Percentiles rank a stretch among this genome's conserved stretches.
Evolutionary conservation across 768 basidiomycete genomes (phyloP).

Genomic region (Dioszegia hungarica): DNA sequence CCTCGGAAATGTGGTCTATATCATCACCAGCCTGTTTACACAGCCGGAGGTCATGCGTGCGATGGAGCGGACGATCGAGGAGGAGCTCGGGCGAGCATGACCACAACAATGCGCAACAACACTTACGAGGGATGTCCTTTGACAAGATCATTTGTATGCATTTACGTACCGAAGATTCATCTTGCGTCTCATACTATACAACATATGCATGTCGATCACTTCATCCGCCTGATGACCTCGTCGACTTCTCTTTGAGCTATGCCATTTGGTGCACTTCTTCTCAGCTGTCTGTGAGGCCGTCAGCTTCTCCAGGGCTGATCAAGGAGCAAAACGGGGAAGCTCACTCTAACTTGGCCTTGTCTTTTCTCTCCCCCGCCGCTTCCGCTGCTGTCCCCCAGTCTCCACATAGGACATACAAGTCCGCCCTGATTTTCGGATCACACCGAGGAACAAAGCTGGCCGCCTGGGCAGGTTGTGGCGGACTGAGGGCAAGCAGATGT

Average conservation of each 20-base stretch:
- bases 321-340: too few species aligned
- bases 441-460: constrained; percentile 72
- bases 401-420: constrained; percentile 82
- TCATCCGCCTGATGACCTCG: constrained; percentile 41
- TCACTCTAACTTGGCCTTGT: constrained; percentile 78
- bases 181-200: too few species aligned
- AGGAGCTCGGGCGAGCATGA: background rate
- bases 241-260: constrained; percentile 69
- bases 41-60: constrained; percentile 36
- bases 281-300: constrained; percentile 58
- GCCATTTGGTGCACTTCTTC: constrained; percentile 71
- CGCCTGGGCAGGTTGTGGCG: constrained; percentile 64
- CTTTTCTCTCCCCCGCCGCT: constrained; percentile 82
- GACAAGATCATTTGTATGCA: too few species aligned
- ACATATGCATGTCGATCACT: constrained; percentile 1
- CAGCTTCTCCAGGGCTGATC: too few species aligned
- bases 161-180: too few species aligned
- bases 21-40: constrained; percentile 46
- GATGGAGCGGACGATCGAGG: constrained; percentile 54
- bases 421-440: constrained; percentile 73
- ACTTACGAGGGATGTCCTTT: too few species aligned
- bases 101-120: too few species aligned
- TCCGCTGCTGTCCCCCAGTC: constrained; percentile 85
- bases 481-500: constrained; percentile 33
- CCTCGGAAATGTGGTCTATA: constrained; percentile 61